Conservation (phyloP, 2,329 filamentous ascomycete genomes). For the Ophiocordyceps camponoti-leonardi region DNA sequence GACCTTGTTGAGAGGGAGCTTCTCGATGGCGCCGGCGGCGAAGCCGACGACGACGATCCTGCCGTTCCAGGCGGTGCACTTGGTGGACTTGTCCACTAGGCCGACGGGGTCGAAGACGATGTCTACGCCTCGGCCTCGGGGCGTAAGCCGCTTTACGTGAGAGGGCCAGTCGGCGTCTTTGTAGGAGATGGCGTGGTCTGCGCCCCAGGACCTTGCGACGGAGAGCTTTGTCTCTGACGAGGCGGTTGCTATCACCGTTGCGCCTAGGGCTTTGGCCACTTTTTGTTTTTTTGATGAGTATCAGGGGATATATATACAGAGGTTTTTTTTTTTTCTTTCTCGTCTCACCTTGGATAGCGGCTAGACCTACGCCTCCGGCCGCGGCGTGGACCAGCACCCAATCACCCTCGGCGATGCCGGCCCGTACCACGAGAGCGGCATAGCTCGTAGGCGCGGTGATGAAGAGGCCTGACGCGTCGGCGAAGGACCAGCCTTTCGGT, state of each 20-base stretch:
- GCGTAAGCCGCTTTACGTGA: conserved; percentile 48
- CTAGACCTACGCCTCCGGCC: conserved; percentile 78
- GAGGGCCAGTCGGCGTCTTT: conserved; percentile 43
- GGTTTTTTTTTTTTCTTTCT: too few relatives aligned
- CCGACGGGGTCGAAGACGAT: conserved; percentile 94
- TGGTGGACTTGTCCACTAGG: conserved; percentile 70
- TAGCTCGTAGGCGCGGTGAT: conserved; percentile 88
- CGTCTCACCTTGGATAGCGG: conserved; percentile 68
- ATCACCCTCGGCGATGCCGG: conserved; percentile 62
- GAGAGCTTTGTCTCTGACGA: conserved; percentile 65
- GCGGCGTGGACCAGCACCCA: conserved; percentile 83
- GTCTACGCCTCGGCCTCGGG: too few relatives aligned
- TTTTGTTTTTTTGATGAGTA: not conserved
- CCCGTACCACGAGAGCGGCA: conserved; percentile 62
- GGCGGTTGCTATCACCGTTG: conserved; percentile 84
- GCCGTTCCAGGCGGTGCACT: conserved; percentile 89
- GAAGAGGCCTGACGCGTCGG: conserved; percentile 75
- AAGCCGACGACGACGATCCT: conserved; percentile 80
- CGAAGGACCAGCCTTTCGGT: conserved; percentile 65
- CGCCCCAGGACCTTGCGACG: conserved; percentile 64
- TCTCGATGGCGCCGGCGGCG: conserved; percentile 60
- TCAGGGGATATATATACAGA: too few relatives aligned
- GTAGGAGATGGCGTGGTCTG: conserved; percentile 73
- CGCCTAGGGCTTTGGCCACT: conserved; percentile 80
- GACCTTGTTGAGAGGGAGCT: conserved; percentile 82